phyloP scores from a whole-genome alignment of 2,329 filamentous ascomycete genomes.

The Plenodomus lindquistii region DNA sequence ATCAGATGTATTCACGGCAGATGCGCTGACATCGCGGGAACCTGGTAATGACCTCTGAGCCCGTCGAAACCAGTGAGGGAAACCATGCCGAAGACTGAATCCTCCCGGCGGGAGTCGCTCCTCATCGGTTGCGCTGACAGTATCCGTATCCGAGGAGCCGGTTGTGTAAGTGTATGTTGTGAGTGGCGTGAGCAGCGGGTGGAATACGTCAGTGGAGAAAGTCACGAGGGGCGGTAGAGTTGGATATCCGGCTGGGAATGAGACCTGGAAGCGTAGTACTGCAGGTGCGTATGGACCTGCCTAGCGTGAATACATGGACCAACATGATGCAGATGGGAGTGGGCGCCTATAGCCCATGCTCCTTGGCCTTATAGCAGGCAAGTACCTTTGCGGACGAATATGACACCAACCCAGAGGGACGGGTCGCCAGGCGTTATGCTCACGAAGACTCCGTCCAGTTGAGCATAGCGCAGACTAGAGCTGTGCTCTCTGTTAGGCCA shows the following conservation, averaged over 20 bases:
- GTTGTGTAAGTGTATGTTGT: constrained; percentile 95
- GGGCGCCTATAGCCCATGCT: background rate
- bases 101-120: constrained; percentile 84
- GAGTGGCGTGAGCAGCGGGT: constrained; percentile 86
- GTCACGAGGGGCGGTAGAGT: constrained; percentile 79
- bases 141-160: constrained; percentile 70
- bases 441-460: constrained; percentile 85
- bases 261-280: constrained; percentile 86
- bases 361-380: constrained; percentile 17
- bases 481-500: constrained; percentile 53
- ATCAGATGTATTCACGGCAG: constrained; percentile 24
- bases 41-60: constrained; percentile 32
- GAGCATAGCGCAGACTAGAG: constrained; percentile 77
- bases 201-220: constrained; percentile 92
- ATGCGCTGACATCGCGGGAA: constrained; percentile 41
- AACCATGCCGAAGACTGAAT: constrained; percentile 88
- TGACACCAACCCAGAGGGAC: constrained; percentile 82
- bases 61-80: constrained; percentile 80
- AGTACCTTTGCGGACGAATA: constrained; percentile 86
- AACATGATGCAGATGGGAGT: background rate
- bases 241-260: constrained; percentile 82
- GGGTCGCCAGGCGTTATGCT: constrained; percentile 80
- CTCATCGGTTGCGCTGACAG: constrained; percentile 80
- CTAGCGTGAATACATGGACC: constrained; percentile 25
- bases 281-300: constrained; percentile 86